Conservation (phyloP, 2,329 filamentous ascomycete species). For the Neoascochyta sp. region DNA sequence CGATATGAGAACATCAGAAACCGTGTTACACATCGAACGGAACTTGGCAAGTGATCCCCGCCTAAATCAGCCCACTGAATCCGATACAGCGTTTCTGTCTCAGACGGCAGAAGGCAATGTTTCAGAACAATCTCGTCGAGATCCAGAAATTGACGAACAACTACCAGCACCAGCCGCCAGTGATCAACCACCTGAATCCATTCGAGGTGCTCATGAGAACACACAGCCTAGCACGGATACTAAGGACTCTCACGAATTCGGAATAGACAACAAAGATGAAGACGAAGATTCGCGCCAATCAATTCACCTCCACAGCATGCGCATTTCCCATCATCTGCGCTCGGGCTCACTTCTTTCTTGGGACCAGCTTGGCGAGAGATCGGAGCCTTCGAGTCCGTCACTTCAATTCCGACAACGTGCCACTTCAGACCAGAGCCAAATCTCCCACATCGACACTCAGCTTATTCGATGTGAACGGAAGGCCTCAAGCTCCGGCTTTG, state of each 20-base stretch:
- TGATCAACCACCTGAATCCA: constrained; percentile 15
- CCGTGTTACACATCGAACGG: constrained; percentile 1
- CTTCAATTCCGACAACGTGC: constrained; percentile 13
- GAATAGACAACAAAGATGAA: constrained; percentile 6
- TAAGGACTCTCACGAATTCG: too few relatives aligned
- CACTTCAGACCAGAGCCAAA: constrained; percentile 18
- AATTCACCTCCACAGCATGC: constrained; percentile 45
- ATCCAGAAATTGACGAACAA: constrained; percentile 18
- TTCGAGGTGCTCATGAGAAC: constrained; percentile 10
- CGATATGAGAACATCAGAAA: constrained; percentile 12
- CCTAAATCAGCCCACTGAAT: not conserved
- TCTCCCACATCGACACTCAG: constrained; percentile 9
- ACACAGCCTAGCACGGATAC: not conserved
- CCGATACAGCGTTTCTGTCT: not conserved
- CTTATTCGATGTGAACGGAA: constrained; percentile 23
- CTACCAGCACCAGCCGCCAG: constrained; percentile 14
- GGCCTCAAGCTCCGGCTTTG: constrained; percentile 38
- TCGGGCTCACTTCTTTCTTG: constrained; percentile 42
- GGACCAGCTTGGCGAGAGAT: constrained; percentile 24
- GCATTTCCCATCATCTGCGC: constrained; percentile 45
- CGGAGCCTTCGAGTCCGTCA: constrained; percentile 16
- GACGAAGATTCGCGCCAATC: constrained; percentile 24
- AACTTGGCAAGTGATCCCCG: not conserved
- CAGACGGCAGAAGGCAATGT: not conserved
- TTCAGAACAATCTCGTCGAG: not conserved